phyloP scores from a whole-genome alignment of 2,329 filamentous ascomycete genomes.

The Alternaria angustiovoidea region DNA sequence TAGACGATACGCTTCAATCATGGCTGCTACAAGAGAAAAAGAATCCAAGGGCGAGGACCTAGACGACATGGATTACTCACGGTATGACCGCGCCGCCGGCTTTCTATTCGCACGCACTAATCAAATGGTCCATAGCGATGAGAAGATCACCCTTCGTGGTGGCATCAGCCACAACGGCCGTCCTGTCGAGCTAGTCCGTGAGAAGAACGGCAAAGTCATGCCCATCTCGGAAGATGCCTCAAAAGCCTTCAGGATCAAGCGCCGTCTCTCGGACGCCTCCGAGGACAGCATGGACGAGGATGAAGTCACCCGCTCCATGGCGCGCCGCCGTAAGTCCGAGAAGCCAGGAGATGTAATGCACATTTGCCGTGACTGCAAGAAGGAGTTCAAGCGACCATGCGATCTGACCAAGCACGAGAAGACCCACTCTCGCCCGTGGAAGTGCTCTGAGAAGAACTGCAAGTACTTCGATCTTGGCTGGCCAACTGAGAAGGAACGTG shows the following conservation, averaged over 20 bases:
- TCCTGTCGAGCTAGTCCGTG: conserved; percentile 82
- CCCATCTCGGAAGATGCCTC: conserved; percentile 70
- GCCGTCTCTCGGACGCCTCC: conserved; percentile 51
- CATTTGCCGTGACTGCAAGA: conserved; percentile 79
- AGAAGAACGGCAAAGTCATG: conserved; percentile 80
- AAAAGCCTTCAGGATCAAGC: conserved; percentile 68
- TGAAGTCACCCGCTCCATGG: conserved; percentile 89
- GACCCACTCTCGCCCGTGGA: conserved; percentile 95
- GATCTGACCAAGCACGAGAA: conserved; percentile 98
- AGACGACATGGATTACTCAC: conserved; percentile 60
- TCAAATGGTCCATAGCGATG: conserved; percentile 58
- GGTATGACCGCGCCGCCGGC: conserved; percentile 46
- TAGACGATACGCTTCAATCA: conserved; percentile 83
- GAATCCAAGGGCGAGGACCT: conserved; percentile 64
- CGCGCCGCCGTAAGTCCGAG: conserved; percentile 91
- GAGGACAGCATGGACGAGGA: conserved; percentile 80
- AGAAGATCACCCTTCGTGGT: conserved; percentile 81
- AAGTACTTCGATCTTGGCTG: conserved; percentile 91
- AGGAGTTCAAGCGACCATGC: conserved; percentile 96
- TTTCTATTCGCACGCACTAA: conserved; percentile 37
- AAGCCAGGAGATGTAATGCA: conserved; percentile 84
- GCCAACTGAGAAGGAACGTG: conserved; percentile 97
- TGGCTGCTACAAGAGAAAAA: conserved; percentile 76
- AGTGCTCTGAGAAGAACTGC: conserved; percentile 83
- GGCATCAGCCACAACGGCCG: conserved; percentile 83